These are phyloP conservation scores for Acanthamoeba lenticulata DNA, from an alignment of 208 protist species.

Conservation along the genomic window DNA sequence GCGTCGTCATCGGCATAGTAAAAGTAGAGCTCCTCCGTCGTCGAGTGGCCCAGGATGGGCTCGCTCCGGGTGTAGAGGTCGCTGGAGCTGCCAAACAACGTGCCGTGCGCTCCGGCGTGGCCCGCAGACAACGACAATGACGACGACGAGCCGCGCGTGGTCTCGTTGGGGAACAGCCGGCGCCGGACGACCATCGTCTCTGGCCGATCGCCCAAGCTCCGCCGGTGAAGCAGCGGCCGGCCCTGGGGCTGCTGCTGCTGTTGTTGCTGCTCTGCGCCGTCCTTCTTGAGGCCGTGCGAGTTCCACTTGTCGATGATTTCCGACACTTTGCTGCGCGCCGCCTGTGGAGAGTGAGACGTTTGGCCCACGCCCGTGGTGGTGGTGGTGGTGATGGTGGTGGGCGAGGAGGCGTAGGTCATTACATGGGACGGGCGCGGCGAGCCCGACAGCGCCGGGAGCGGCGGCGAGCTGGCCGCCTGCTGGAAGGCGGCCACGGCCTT, in stretches of 20 bases:
- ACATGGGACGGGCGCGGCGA: not conserved
- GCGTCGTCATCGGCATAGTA: no score
- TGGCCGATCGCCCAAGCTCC: not conserved
- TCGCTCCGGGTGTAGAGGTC: not conserved
- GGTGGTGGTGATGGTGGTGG: not conserved
- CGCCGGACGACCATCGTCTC: not conserved
- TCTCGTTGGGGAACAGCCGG: not conserved
- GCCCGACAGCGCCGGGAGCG: not conserved
- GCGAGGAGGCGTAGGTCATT: not conserved
- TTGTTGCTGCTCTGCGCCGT: no score
- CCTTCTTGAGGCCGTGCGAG: not conserved
- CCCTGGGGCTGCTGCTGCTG: not conserved
- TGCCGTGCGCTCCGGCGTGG: not conserved
- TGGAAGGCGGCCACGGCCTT: not conserved
- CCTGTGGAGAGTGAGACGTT: no score
- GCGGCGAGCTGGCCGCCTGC: not conserved
- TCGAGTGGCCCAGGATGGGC: not conserved
- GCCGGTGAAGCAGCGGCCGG: not conserved
- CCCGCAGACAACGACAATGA: no score
- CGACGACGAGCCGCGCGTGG: not conserved
- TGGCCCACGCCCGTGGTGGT: not conserved
- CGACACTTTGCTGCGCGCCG: not conserved
- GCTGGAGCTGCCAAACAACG: not conserved
- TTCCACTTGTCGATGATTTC: conserved; percentile 47
- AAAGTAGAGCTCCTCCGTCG: no score